These are phyloP conservation scores for Cystofilobasidium ferigula DNA, from an alignment of 768 basidiomycete species.

Conservation along the genomic window DNA sequence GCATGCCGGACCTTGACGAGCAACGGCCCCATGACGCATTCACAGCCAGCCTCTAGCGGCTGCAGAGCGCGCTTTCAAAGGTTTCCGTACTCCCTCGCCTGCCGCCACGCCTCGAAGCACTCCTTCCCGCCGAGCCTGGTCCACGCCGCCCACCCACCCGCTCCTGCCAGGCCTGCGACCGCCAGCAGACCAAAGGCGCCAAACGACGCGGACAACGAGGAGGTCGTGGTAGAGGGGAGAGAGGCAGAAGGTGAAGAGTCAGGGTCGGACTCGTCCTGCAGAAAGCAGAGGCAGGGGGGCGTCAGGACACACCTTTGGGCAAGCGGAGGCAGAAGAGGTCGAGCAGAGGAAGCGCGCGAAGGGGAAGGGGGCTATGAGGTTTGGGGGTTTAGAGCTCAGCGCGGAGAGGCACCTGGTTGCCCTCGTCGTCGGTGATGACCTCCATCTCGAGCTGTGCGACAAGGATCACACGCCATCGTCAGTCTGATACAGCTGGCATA, in stretches of 20 bases:
- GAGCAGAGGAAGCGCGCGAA: neutral
- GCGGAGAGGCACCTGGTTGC: conserved; percentile 83
- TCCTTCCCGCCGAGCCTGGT: neutral
- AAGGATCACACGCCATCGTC: neutral
- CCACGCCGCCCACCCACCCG: neutral
- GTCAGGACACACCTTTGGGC: too few species aligned
- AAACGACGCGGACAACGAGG: neutral
- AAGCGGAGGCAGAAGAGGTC: neutral
- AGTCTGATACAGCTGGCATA: neutral
- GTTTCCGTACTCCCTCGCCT: neutral
- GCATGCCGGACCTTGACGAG: too few species aligned
- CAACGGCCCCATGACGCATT: too few species aligned
- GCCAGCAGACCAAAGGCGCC: neutral
- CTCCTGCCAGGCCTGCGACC: neutral
- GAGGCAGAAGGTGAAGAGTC: too few species aligned
- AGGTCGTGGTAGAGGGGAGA: neutral
- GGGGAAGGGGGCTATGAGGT: neutral
- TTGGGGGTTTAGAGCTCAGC: conserved; percentile 69
- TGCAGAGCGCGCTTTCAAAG: too few species aligned
- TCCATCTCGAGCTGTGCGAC: conserved; percentile 41
- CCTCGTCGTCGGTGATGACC: conserved; percentile 44
- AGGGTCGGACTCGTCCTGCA: too few species aligned
- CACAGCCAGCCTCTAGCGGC: too few species aligned
- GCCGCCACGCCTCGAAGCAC: neutral
- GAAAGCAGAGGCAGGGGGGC: too few species aligned